Percentiles rank a stretch among this genome's conserved stretches.
phyloP scores from a whole-genome alignment of 2,329 filamentous ascomycete genomes.

The Trichoderma afroharzianum region DNA sequence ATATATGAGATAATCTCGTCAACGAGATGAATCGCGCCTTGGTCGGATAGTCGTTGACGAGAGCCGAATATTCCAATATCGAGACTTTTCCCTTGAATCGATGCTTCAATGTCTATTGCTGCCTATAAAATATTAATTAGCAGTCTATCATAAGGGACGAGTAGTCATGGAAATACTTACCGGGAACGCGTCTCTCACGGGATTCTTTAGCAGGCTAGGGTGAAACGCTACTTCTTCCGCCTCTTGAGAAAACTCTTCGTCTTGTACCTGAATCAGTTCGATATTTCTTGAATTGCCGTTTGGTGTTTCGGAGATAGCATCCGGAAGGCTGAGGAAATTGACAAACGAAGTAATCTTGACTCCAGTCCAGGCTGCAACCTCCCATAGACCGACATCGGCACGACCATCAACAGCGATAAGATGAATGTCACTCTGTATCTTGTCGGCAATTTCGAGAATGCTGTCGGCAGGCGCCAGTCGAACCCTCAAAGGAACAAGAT shows the following conservation, averaged over 20 bases:
- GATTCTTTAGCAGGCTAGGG: conserved; percentile 23
- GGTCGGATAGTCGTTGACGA: conserved; percentile 23
- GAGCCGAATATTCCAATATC: conserved; percentile 43
- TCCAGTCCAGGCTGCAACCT: conserved; percentile 74
- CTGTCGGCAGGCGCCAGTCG: conserved; percentile 22
- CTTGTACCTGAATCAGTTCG: neutral
- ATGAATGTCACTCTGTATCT: conserved; percentile 66
- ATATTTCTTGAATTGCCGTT: neutral
- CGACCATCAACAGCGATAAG: conserved; percentile 49
- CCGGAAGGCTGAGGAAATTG: conserved; percentile 68
- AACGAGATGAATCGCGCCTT: conserved; percentile 27
- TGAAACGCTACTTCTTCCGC: neutral
- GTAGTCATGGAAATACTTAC: conserved; percentile 24
- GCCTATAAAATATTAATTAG: conserved; percentile 27
- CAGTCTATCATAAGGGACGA: no score
- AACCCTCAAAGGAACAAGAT: conserved; percentile 70
- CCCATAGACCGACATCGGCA: conserved; percentile 61
- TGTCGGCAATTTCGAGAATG: conserved; percentile 50
- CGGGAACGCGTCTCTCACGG: conserved; percentile 26
- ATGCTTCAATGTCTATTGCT: conserved; percentile 40
- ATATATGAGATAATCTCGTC: conserved; percentile 25
- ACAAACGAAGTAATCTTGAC: conserved; percentile 68
- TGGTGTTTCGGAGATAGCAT: neutral
- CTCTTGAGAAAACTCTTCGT: neutral
- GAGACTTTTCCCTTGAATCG: conserved; percentile 29